Conservation (phyloP, 2,329 filamentous ascomycete species). For the Colletotrichum aenigma region DNA sequence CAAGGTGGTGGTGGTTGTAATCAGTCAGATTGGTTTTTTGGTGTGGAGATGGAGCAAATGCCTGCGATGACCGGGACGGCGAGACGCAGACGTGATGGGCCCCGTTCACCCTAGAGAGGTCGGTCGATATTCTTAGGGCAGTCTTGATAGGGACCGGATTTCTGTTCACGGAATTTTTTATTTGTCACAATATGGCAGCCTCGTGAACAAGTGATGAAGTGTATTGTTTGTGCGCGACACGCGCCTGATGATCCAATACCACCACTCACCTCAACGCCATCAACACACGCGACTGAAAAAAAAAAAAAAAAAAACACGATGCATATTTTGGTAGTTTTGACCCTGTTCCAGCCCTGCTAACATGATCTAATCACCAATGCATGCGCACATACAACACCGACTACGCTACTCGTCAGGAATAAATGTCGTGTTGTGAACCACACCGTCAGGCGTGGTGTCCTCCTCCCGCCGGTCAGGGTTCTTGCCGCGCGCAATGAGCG, state of each 20-base stretch:
- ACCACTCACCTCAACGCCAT: not conserved
- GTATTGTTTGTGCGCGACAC: not conserved
- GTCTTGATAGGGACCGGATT: conserved; percentile 18
- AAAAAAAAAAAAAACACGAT: not conserved
- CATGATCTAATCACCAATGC: not conserved
- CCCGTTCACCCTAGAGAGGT: not conserved
- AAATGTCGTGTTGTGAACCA: conserved; percentile 39
- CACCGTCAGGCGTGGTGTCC: conserved; percentile 43
- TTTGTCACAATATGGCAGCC: not conserved
- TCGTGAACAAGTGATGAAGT: not conserved
- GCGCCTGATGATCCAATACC: not conserved
- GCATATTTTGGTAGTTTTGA: not conserved
- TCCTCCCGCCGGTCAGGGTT: conserved; percentile 54
- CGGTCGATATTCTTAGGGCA: conserved; percentile 13
- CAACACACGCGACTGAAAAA: not conserved
- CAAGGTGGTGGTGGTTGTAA: not conserved
- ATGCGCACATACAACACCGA: accelerated
- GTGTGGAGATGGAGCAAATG: not conserved
- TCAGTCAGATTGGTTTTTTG: not conserved
- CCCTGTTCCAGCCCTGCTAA: not conserved
- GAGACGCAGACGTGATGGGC: not conserved
- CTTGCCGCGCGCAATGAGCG: conserved; percentile 44
- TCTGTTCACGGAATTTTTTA: conserved; percentile 12
- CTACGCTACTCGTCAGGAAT: not conserved
- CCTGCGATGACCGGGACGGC: not conserved